Base-by-base conservation (phyloP, 176 grass and related monocot species). In the Chrysopogon serrulatus region DNA sequence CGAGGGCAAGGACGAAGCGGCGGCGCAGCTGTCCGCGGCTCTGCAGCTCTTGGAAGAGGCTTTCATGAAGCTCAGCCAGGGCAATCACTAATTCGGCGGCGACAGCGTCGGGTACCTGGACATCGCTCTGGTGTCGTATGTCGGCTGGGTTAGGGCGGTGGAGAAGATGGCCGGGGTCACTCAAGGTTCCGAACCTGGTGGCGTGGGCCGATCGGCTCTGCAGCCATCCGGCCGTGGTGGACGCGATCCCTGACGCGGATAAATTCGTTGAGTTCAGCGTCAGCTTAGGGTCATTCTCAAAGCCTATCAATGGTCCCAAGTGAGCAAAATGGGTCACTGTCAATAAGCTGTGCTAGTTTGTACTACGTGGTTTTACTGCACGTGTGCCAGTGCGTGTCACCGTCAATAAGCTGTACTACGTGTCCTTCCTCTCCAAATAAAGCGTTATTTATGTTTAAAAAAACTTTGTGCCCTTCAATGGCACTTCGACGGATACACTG, bases 21-120 rank as follows among this genome's bases (percentile, higher is more conserved):
- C 16, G 23, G 73, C 4, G 14, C 59, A 85, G 70, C 24, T 77
- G 12, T 3, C 39, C 11, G 32, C 47, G 0, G 91, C 36, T 13
- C 82, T 94, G 9, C 18, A 86, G 48, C 39, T 60, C 8, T 15
- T 97, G 34, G 91, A 97, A 27, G 91, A 87, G 68, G 85, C 89
- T 10, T 92, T 90, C 43, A 44, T 47, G 39, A 37, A 74, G 67
- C 74, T 85, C 57, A 64, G 87, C 31, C 41, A 53, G 28, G 87
- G 85, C 24, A 94, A 90, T 68, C 23, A 7, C 5, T 92, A 84
- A 65, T 97, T 97, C 57, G 74, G 82, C 54, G 94, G 94, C 28
- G 91, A 92, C 53, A 14, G 24, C 61, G 44, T 90, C 5, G 74
- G 87, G 19, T 97, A 86, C 70, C 26, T 94, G 11, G 94, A 97